A percentile compares a stretch with the other conserved stretches of the same genome.
phyloP scores from a whole-genome alignment of 495 filamentous ascomycete genomes.

The Xylaria telfairii region DNA sequence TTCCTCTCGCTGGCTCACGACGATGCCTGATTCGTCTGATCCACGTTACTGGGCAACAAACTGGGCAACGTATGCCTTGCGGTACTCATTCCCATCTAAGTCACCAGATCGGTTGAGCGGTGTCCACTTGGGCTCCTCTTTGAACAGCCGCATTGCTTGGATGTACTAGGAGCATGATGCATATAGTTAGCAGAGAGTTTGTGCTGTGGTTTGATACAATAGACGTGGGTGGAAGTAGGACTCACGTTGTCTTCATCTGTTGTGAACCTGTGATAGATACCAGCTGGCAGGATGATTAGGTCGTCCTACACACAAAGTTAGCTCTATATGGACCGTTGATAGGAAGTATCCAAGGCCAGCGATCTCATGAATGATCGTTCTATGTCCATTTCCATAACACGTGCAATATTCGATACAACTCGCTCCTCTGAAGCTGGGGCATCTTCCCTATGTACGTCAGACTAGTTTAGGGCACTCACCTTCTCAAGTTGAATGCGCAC shows the following conservation, averaged over 20 bases:
- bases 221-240: conserved; percentile 27
- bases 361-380: background rate
- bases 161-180: conserved; percentile 68
- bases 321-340: background rate
- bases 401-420: background rate
- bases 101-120: conserved; percentile 83
- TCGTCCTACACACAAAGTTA: conserved; percentile 44
- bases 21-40: conserved; percentile 1
- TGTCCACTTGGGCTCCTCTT: conserved; percentile 99
- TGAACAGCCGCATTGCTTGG: conserved; percentile 95
- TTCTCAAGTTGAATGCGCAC: conserved; percentile 80
- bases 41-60: conserved; percentile 54
- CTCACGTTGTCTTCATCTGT: conserved; percentile 89
- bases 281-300: conserved; percentile 89
- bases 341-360: background rate
- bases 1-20: background rate
- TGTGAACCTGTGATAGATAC: conserved; percentile 97
- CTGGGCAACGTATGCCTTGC: conserved; percentile 71
- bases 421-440: background rate
- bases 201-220: background rate
- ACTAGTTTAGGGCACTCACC: conserved; percentile 45
- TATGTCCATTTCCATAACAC: background rate
- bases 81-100: conserved; percentile 76
- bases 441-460: background rate
- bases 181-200: conserved; percentile 15